A percentile compares a stretch with the other conserved stretches of the same genome.
Conservation (phyloP, 1,284 basidiomycete species). For the Trametes sp. region DNA sequence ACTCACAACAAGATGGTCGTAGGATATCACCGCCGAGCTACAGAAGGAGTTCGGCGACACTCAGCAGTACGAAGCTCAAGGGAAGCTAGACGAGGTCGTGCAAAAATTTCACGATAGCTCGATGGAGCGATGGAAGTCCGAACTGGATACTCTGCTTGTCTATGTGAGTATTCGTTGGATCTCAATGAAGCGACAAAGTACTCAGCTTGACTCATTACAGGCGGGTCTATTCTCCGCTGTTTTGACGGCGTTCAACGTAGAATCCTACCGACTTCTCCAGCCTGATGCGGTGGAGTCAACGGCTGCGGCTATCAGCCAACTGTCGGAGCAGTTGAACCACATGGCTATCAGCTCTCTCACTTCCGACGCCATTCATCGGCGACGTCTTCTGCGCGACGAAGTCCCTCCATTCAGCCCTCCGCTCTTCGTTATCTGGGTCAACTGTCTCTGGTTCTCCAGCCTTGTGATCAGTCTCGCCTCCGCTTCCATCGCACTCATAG, state of each 20-base stretch:
- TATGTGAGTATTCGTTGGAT: conserved; percentile 3
- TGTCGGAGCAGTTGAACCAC: neutral
- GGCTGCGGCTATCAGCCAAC: neutral
- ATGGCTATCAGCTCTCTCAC: neutral
- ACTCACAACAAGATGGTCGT: neutral
- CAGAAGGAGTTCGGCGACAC: neutral
- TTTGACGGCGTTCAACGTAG: conserved; percentile 13
- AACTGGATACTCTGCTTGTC: conserved; percentile 6
- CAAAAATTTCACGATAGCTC: neutral
- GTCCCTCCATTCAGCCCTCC: neutral
- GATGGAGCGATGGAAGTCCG: neutral
- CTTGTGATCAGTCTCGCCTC: conserved; percentile 68
- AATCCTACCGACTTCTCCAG: conserved; percentile 5
- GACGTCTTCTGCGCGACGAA: conserved; percentile 10
- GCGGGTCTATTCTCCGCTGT: conserved; percentile 14
- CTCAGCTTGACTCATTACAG: too few species aligned
- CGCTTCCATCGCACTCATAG: conserved; percentile 23
- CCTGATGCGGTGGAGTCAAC: conserved; percentile 4
- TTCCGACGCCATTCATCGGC: neutral
- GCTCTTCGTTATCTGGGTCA: conserved; percentile 54
- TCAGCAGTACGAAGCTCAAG: neutral
- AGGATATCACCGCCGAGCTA: neutral
- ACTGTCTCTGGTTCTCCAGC: conserved; percentile 71
- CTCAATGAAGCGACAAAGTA: too few species aligned
- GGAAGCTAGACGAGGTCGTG: neutral